Evolutionary conservation across 2,329 filamentous ascomycete genomes (phyloP).

Genomic region (Lachnellula subtilissima): DNA sequence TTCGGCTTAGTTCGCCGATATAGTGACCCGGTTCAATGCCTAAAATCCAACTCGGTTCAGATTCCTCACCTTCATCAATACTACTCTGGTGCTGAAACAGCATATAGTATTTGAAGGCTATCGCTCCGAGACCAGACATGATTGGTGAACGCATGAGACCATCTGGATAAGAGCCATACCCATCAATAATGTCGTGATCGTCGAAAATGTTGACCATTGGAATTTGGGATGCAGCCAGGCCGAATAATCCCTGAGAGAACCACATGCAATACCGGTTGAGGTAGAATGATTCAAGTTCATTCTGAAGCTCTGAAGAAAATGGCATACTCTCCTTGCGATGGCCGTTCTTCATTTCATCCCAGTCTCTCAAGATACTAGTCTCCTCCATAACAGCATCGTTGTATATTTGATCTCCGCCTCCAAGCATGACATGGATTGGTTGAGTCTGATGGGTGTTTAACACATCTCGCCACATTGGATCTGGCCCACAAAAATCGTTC

Average conservation of each 20-base stretch:
- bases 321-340: constrained; percentile 72
- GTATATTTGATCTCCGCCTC: constrained; percentile 95
- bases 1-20: constrained; percentile 80
- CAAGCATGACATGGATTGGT: constrained; percentile 97
- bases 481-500: constrained; percentile 80
- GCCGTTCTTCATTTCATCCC: constrained; percentile 76
- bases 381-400: constrained; percentile 80
- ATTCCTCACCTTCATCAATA: constrained; percentile 69
- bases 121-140: constrained; percentile 80
- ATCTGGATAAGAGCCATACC: constrained; percentile 88
- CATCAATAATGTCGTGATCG: constrained; percentile 88
- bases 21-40: constrained; percentile 80
- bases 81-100: constrained; percentile 96
- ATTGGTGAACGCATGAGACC: constrained; percentile 88
- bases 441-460: constrained; percentile 84
- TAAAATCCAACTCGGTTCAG: constrained; percentile 89
- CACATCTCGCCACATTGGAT: constrained; percentile 95
- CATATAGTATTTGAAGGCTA: constrained; percentile 98
- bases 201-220: constrained; percentile 99
- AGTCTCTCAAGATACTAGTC: constrained; percentile 72
- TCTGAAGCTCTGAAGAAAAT: constrained; percentile 77
- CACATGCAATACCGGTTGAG: constrained; percentile 84
- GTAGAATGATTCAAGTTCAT: constrained; percentile 85
- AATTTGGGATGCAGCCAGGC: constrained; percentile 89
- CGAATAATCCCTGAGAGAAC: constrained; percentile 94